Percentiles rank a stretch among this genome's conserved stretches.
Conservation (phyloP, 75 land plant genomes). For the Isoetes taiwanensis region DNA sequence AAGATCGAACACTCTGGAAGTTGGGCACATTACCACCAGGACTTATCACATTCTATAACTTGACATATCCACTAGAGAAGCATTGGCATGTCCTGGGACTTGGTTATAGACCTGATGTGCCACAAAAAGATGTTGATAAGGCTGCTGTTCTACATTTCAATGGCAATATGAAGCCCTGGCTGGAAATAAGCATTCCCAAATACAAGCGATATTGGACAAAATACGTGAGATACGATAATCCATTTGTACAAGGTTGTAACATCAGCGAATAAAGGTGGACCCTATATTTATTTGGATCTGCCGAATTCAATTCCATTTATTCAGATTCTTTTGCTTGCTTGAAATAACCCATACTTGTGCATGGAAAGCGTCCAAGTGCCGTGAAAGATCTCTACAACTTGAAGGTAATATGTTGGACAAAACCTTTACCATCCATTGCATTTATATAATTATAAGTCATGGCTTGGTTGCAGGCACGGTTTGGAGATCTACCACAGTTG, state of each 20-base stretch:
- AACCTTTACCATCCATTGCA: too few relatives aligned
- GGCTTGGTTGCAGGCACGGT: too few relatives aligned
- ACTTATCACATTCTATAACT: slow-evolving; percentile 2
- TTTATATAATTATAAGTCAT: too few relatives aligned
- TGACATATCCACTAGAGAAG: background rate
- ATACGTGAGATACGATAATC: background rate
- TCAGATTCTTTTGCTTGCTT: too few relatives aligned
- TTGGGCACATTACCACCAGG: slow-evolving; percentile 6
- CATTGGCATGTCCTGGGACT: slow-evolving; percentile 5
- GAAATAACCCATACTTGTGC: too few relatives aligned
- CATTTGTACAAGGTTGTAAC: background rate
- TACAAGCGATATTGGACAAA: slow-evolving; percentile 3
- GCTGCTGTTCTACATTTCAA: slow-evolving; percentile 2
- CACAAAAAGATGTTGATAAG: background rate
- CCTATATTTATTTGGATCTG: too few relatives aligned
- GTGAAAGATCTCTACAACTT: too few relatives aligned
- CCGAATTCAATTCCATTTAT: too few relatives aligned
- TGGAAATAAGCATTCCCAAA: slow-evolving; percentile 1
- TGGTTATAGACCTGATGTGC: background rate
- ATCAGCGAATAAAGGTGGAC: slow-evolving; percentile 7
- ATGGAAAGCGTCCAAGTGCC: too few relatives aligned
- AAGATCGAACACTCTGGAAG: slow-evolving; percentile 4
- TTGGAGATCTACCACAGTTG: too few relatives aligned
- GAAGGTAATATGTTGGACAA: too few relatives aligned
- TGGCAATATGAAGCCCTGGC: slow-evolving; percentile 7